Percentiles rank a stretch among this genome's conserved stretches.
These are phyloP conservation scores for Beta lomatogona DNA, from an alignment of 179 eudicot species.

Conservation along the genomic window DNA sequence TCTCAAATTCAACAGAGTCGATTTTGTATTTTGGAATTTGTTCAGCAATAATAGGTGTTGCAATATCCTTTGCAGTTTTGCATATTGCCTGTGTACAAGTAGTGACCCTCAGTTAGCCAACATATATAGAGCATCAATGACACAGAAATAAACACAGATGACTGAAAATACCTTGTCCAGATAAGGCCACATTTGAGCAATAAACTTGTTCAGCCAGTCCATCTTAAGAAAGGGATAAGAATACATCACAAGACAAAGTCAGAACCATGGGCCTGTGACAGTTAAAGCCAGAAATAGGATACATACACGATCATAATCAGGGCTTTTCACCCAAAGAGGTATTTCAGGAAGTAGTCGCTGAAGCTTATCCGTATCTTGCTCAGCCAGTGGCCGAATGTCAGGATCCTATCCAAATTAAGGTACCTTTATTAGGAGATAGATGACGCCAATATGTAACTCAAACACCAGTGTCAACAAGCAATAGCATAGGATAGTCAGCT, in stretches of 20 bases:
- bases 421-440: not conserved
- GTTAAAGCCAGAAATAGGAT: conserved; percentile 7
- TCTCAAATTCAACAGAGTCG: conserved; percentile 68
- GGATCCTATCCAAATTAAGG: conserved; percentile 57
- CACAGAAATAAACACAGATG: not conserved
- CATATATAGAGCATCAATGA: conserved; percentile 6
- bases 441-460: conserved; percentile 2
- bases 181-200: conserved; percentile 89
- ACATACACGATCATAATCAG: conserved; percentile 67
- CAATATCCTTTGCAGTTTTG: conserved; percentile 73
- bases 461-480: conserved; percentile 3
- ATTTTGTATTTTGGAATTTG: conserved; percentile 89
- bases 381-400: conserved; percentile 59
- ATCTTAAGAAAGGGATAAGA: conserved; percentile 38
- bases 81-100: conserved; percentile 64
- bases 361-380: conserved; percentile 58
- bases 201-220: conserved; percentile 94
- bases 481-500: not conserved
- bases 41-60: conserved; percentile 82
- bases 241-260: conserved; percentile 1
- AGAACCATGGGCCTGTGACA: conserved; percentile 9
- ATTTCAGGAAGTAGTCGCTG: conserved; percentile 59
- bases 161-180: conserved; percentile 70
- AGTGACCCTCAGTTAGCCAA: conserved; percentile 16
- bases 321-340: conserved; percentile 88